Conservation (phyloP, 805 yeast genomes). For the Lipomyces yamadae region DNA sequence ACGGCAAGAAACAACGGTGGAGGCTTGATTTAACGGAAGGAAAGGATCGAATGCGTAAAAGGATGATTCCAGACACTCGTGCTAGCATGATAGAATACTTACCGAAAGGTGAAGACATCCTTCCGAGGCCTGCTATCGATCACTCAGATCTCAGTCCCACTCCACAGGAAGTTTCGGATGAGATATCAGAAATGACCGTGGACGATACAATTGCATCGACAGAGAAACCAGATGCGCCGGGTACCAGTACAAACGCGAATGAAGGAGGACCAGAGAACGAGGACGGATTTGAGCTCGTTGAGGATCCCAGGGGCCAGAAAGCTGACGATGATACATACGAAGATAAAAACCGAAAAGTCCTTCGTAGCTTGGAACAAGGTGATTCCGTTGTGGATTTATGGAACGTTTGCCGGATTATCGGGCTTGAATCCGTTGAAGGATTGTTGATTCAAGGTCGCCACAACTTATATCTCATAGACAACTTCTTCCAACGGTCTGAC, state of each 20-base stretch:
- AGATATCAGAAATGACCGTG: slow-evolving; percentile 16
- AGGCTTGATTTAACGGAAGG: slow-evolving; percentile 73
- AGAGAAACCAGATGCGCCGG: slow-evolving; percentile 2
- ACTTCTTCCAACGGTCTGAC: slow-evolving; percentile 62
- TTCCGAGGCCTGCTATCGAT: neutral
- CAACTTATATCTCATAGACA: slow-evolving; percentile 70
- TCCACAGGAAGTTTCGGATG: slow-evolving; percentile 12
- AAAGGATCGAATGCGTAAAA: slow-evolving; percentile 65
- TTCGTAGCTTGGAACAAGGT: slow-evolving; percentile 68
- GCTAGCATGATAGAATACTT: slow-evolving; percentile 53
- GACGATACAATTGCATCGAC: slow-evolving; percentile 13
- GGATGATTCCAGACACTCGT: slow-evolving; percentile 61
- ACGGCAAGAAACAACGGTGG: slow-evolving; percentile 47
- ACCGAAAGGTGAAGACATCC: slow-evolving; percentile 43
- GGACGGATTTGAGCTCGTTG: slow-evolving; percentile 42
- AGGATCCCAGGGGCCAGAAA: slow-evolving; percentile 38
- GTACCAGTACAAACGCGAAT: slow-evolving; percentile 10
- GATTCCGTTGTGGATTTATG: slow-evolving; percentile 74
- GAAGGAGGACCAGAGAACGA: slow-evolving; percentile 37
- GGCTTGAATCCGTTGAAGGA: slow-evolving; percentile 77
- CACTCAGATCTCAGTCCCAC: neutral
- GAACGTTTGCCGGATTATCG: slow-evolving; percentile 76
- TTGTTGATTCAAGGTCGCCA: slow-evolving; percentile 69
- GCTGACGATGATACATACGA: slow-evolving; percentile 45
- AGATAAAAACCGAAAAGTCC: slow-evolving; percentile 75